These are phyloP conservation scores for Pouteria glomerata DNA, from an alignment of 148 eudicot species.

Conservation along the genomic window DNA sequence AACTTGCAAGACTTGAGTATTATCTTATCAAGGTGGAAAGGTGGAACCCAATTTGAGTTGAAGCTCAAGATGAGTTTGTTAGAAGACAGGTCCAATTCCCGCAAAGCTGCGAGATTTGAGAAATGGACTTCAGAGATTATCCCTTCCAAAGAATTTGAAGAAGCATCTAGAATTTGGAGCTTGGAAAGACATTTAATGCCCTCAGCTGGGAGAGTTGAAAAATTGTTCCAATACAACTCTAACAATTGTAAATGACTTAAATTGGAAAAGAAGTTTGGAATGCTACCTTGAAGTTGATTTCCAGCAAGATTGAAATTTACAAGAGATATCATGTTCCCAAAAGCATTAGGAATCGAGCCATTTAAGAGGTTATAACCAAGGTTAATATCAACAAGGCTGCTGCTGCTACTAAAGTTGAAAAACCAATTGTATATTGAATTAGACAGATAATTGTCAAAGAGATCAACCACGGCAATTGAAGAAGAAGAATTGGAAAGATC, in stretches of 20 bases:
- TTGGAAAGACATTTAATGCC: conserved; percentile 16
- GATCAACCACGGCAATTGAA: background rate
- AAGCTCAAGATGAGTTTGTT: background rate
- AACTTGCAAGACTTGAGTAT: conserved; percentile 2
- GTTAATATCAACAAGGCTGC: too few relatives aligned
- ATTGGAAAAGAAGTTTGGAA: too few relatives aligned
- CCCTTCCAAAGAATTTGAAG: conserved; percentile 7
- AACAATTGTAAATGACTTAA: too few relatives aligned
- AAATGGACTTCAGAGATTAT: conserved; percentile 12
- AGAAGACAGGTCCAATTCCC: background rate
- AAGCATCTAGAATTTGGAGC: background rate
- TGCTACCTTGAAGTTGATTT: background rate
- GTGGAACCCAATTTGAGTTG: conserved; percentile 8
- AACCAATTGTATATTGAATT: background rate
- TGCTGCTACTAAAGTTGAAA: background rate
- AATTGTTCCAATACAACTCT: too few relatives aligned
- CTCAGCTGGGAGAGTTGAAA: too few relatives aligned
- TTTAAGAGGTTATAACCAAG: too few relatives aligned
- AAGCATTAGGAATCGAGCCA: too few relatives aligned
- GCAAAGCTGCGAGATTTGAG: conserved; percentile 1
- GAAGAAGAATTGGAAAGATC: too few relatives aligned
- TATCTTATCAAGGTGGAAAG: conserved; percentile 9
- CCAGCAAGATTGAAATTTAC: background rate
- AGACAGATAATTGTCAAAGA: background rate
- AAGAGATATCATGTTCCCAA: too few relatives aligned